A percentile compares a stretch with the other conserved stretches of the same genome.
Evolutionary conservation across 129 eudicot species (phyloP).

Genomic region (Deinandra increscens): DNA sequence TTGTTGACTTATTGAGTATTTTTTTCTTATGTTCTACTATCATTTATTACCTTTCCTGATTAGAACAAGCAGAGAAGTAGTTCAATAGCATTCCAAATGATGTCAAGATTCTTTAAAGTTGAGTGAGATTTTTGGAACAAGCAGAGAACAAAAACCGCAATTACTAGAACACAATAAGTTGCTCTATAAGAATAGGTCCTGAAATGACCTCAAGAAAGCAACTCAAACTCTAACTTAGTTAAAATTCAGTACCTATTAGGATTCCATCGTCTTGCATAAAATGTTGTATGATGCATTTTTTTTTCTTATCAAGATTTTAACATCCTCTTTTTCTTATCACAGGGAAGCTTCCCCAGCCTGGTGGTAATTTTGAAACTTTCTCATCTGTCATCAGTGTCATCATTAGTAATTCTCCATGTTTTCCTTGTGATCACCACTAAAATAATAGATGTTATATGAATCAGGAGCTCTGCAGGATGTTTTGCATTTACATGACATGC

Average conservation of each 20-base stretch:
- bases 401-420: background rate
- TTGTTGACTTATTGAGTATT: too few species aligned
- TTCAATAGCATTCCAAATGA: too few species aligned
- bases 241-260: slow-evolving; percentile 4
- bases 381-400: slow-evolving; percentile 12
- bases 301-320: slow-evolving; percentile 23
- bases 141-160: too few species aligned
- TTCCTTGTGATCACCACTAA: slow-evolving; percentile 11
- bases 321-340: slow-evolving; percentile 22
- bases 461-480: slow-evolving; percentile 93
- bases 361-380: slow-evolving; percentile 52
- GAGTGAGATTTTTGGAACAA: too few species aligned
- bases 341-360: slow-evolving; percentile 85
- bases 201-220: background rate
- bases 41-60: too few species aligned
- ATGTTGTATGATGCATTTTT: background rate
- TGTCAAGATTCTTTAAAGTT: too few species aligned
- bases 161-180: too few species aligned
- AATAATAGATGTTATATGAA: slow-evolving; percentile 29
- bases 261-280: slow-evolving; percentile 16
- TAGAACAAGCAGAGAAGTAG: too few species aligned
- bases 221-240: background rate
- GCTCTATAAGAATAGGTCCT: background rate
- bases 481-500: slow-evolving; percentile 91
- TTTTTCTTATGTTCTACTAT: too few species aligned